Evolutionary conservation across 2,329 filamentous ascomycete genomes (phyloP), one percentile per base, ranked within the genome.

Genomic region (Pestalotiopsis sp.): DNA sequence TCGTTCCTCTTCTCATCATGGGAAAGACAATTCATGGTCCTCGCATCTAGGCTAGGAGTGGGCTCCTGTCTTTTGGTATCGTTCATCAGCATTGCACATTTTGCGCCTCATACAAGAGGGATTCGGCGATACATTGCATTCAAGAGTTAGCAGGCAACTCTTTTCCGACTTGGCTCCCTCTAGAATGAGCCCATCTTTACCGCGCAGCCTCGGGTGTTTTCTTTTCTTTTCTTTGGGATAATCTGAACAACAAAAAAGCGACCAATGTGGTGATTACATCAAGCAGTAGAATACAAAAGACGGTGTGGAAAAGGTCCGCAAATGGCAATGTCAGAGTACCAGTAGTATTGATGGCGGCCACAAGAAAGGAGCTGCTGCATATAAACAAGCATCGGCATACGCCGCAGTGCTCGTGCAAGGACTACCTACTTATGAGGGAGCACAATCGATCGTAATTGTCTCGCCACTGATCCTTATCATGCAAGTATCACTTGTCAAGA

Each of bases 91-190:
- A 52, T 52, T 52, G 44, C 44, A 52, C 44, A 52, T 52, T 52
- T 20, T 52, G 44, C 44, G 44, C 44, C 44, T 52, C 58, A 35
- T 61, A 61, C 26, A 61, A 40, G 58, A 61, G 26, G 58, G 58
- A 11, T 61, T 35, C 20, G 58, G 26, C 58, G 35, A 61, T 14
- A 39, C 26, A 61, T 14, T 35, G 35, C 58, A 61, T 61, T 20
- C n/a, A 61, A 39, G 58, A 20, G 58, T 22, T 61, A 35, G 58
- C 30, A 11, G 58, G 58, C 30, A 35, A 61, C 30, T 35, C 58
- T 39, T 39, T 3, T n/a, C 30, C 30, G 30, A 35, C 30, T 61
- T 20, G 58, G 56, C 56, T 58, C 56, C 22, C 26, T 26, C 22
- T 58, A 26, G 22, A 58, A 26, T 24, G 56, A 58, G 56, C 22